A percentile compares a stretch with the other conserved stretches of the same genome.
These are phyloP conservation scores for Pistacia integerrima DNA, from an alignment of 345 rosid species.

Conservation along the genomic window DNA sequence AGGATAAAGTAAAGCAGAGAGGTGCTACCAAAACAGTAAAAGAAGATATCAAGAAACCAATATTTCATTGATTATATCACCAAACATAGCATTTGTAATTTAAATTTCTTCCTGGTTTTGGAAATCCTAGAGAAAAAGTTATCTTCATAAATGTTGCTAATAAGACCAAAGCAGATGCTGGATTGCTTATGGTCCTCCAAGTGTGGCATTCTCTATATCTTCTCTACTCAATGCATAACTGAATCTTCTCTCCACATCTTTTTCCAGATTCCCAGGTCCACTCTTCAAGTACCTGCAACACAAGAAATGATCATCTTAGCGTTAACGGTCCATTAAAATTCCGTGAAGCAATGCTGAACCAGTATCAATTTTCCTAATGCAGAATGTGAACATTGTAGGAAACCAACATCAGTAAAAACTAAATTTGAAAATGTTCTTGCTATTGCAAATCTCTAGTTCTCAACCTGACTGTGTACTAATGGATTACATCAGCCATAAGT, in stretches of 20 bases:
- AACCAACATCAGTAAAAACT: not conserved
- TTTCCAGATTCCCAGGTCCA: constrained; percentile 91
- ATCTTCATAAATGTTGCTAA: not conserved
- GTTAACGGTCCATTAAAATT: not conserved
- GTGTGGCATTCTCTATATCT: constrained; percentile 88
- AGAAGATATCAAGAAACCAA: not conserved
- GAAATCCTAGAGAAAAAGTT: not conserved
- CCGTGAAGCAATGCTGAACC: not conserved
- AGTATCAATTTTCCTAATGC: not conserved
- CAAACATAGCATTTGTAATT: not conserved
- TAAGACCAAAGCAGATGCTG: not conserved
- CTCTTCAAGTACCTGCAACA: constrained; percentile 78
- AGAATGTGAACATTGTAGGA: not conserved
- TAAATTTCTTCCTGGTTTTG: not conserved
- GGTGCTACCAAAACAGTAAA: not conserved
- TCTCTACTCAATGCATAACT: constrained; percentile 93
- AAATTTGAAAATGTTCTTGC: not conserved
- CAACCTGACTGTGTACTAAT: not conserved
- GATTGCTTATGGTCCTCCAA: constrained; percentile 76
- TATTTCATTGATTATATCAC: not conserved
- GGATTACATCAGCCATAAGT: not conserved
- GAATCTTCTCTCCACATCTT: constrained; percentile 93
- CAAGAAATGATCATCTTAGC: constrained; percentile 13
- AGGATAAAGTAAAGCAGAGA: not conserved
- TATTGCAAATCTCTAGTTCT: not conserved